A percentile compares a stretch with the other conserved stretches of the same genome.
Evolutionary conservation across 2,329 filamentous ascomycete species (phyloP).

Genomic region (Ascochyta pisi): DNA sequence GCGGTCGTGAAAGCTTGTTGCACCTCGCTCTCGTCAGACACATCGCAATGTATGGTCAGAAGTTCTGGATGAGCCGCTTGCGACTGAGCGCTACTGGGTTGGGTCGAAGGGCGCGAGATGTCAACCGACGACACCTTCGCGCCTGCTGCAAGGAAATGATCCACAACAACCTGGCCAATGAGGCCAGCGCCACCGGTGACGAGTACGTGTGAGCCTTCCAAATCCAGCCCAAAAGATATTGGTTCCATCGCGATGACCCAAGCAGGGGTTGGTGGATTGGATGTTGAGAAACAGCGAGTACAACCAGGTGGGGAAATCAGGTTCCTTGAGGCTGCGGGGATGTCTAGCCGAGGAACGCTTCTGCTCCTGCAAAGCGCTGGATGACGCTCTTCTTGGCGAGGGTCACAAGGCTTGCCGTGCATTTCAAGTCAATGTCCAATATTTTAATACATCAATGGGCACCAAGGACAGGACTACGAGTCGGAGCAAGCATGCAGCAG

Average conservation of each 20-base stretch:
- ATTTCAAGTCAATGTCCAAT: background rate
- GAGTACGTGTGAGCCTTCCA: slow-evolving; percentile 49
- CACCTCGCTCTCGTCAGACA: slow-evolving; percentile 44
- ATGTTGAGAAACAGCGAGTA: slow-evolving; percentile 2
- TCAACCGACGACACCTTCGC: slow-evolving; percentile 51
- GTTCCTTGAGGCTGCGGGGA: slow-evolving; percentile 9
- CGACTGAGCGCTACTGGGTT: slow-evolving; percentile 1
- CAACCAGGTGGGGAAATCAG: slow-evolving; percentile 9
- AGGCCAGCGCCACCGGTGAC: slow-evolving; percentile 53
- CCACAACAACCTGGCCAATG: slow-evolving; percentile 50
- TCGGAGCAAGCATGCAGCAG: background rate
- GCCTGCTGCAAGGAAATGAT: slow-evolving; percentile 54
- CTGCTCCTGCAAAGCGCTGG: background rate
- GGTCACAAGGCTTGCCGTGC: slow-evolving; percentile 1
- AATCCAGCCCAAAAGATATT: slow-evolving; percentile 40
- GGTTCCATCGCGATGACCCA: slow-evolving; percentile 8
- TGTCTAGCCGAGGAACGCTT: background rate
- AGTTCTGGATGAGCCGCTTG: slow-evolving; percentile 4
- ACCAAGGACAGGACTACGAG: background rate
- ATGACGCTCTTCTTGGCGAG: slow-evolving; percentile 2
- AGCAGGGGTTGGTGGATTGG: background rate
- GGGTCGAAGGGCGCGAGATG: slow-evolving; percentile 24
- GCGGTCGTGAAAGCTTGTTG: slow-evolving; percentile 46
- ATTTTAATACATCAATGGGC: background rate
- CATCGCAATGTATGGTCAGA: slow-evolving; percentile 41